These are phyloP conservation scores for Beauveria sp. DNA, from an alignment of 2,329 filamentous ascomycete genomes.

Conservation along the genomic window DNA sequence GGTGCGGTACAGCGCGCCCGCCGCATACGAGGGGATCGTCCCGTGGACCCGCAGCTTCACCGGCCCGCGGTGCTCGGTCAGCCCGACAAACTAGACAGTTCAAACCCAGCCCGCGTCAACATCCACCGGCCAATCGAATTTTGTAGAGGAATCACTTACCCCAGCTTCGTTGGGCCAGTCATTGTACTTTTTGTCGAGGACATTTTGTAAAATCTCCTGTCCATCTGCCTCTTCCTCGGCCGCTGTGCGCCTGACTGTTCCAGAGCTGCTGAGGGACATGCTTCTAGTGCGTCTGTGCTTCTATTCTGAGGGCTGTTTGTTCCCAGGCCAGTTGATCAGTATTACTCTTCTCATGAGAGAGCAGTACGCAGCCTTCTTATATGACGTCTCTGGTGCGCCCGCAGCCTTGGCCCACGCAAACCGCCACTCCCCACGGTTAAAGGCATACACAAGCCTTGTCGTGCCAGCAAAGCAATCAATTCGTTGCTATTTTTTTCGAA, in stretches of 20 bases:
- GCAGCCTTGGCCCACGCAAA: not conserved
- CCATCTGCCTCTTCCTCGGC: constrained; percentile 3
- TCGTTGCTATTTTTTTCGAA: too few species aligned
- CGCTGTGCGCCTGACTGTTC: constrained; percentile 15
- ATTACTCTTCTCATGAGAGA: not conserved
- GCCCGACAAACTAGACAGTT: constrained; percentile 47
- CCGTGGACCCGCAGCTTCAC: constrained; percentile 54
- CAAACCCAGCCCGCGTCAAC: not conserved
- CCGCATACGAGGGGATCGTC: constrained; percentile 55
- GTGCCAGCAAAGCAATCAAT: too few species aligned
- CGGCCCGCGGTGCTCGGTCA: constrained; percentile 52
- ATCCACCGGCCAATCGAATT: not conserved
- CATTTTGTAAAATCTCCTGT: constrained; percentile 17
- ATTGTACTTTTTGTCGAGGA: constrained; percentile 22
- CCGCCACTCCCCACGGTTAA: not conserved
- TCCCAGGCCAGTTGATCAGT: not conserved
- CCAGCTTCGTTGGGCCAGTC: constrained; percentile 43
- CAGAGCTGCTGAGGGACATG: constrained; percentile 18
- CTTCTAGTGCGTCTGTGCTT: not conserved
- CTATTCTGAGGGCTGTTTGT: not conserved
- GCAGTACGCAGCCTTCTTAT: not conserved
- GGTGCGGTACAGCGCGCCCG: constrained; percentile 62
- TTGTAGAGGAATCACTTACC: constrained; percentile 21
- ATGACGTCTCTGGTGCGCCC: too few species aligned
- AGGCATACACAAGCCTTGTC: too few species aligned